A percentile compares a stretch with the other conserved stretches of the same genome.
Evolutionary conservation across 176 grass and related monocot genomes (phyloP).

Genomic region (Triticum timopheevii): DNA sequence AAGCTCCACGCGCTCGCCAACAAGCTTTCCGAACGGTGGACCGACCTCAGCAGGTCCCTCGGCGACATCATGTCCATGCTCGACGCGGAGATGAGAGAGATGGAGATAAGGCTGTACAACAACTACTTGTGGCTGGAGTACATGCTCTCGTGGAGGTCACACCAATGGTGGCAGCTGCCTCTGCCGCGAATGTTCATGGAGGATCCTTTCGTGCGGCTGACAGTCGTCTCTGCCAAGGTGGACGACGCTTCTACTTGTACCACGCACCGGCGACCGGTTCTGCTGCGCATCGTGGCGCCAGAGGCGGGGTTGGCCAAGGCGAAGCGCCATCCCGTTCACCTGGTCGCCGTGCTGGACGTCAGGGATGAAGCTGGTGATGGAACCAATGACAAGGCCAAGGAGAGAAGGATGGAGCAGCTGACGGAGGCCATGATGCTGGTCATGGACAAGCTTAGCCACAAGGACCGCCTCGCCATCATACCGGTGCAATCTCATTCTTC

Average conservation of each 20-base stretch:
- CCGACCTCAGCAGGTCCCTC: rapidly evolving
- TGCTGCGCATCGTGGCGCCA: not conserved
- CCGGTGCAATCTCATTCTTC: not conserved
- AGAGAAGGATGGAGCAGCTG: not conserved
- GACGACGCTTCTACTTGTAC: too few species aligned
- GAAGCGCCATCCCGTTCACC: not conserved
- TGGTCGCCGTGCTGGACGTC: not conserved
- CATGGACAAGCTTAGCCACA: not conserved
- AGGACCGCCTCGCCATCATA: conserved; percentile 3
- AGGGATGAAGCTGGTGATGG: too few species aligned
- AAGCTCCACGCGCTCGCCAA: not conserved
- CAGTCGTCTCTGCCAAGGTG: not conserved
- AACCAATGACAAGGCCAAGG: too few species aligned
- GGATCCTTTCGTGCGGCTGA: not conserved
- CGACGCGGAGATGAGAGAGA: not conserved
- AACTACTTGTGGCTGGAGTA: conserved; percentile 4
- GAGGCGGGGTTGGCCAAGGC: not conserved
- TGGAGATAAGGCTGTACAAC: conserved; percentile 9
- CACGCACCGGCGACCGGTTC: not conserved
- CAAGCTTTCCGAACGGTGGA: not conserved
- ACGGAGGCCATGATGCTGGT: not conserved
- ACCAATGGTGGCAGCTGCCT: not conserved
- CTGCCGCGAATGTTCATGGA: not conserved
- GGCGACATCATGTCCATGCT: not conserved
- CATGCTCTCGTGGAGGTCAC: conserved; percentile 2